Base-by-base conservation (phyloP, 768 basidiomycete species). In the Calocybe gangraenosa region DNA sequence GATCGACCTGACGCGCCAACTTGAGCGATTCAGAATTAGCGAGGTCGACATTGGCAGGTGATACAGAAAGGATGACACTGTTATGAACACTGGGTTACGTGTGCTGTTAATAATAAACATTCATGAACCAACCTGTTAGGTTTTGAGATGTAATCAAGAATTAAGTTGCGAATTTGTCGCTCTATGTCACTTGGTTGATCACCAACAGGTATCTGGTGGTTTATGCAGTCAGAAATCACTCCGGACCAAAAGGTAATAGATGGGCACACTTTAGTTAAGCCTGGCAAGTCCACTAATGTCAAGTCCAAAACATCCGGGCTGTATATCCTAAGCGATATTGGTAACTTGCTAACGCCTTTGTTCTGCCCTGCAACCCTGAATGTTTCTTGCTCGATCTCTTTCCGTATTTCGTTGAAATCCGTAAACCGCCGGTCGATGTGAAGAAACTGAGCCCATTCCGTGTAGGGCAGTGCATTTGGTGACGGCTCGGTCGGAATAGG, bases 171-270 rank as follows among this genome's bases (percentile, higher is more conserved):
- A 53, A 99, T 98, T 67, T 98, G 96, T 15, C 88, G 76, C 61
- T 99, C 95, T 40, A 99, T 99, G 59, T 99, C 95, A 49, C 92
- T 92, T 4, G 95, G 95, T 65, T 99, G 95, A 64, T 96, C 93
- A 10, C 94, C 92, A 3, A 95, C 92, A 0, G 92, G 92, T 52
- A 95, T 92, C 91, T 93, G 25, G 7, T 18, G 15, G 21, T 35
- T 7, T 44, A 1, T 40, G 28, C 20, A 30, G 10, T 36, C 21
- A 40, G 20, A 36, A 31, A 33, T 9, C 25, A 46, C 28, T 19
- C 25, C 46, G 17, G 7, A n/a, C n/a, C n/a, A n/a, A 9, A 49
- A 6, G 37, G n/a, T 11, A 3, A 21, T 10, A 20, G n/a, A 20
- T 28, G n/a, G 15, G 65, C 78, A 49, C 50, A 87, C 91, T 75